These are phyloP conservation scores for Cutaneotrichosporon mucoides DNA, from an alignment of 1,284 basidiomycete genomes.

Conservation along the genomic window DNA sequence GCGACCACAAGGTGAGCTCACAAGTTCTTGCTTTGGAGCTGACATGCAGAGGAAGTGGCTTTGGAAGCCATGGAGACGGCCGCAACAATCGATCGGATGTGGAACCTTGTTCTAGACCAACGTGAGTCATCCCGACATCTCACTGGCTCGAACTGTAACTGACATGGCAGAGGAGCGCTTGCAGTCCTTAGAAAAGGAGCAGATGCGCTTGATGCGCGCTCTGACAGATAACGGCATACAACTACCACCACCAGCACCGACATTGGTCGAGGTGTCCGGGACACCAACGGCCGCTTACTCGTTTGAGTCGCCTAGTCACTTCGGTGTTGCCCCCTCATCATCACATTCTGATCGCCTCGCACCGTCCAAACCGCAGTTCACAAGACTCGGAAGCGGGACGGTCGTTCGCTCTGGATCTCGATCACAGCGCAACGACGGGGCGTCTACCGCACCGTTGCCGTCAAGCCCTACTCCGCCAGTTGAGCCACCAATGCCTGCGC, in stretches of 20 bases:
- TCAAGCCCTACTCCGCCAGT: constrained; percentile 15
- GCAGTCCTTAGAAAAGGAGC: constrained; percentile 33
- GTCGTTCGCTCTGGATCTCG: not conserved
- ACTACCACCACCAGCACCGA: constrained; percentile 21
- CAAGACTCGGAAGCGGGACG: not conserved
- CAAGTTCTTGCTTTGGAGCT: not conserved
- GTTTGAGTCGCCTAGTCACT: constrained; percentile 32
- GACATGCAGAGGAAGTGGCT: constrained; percentile 21
- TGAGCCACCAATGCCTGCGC: constrained; percentile 8
- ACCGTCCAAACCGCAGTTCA: constrained; percentile 1
- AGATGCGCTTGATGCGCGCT: constrained; percentile 24
- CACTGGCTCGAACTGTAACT: constrained; percentile 2
- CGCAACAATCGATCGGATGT: constrained; percentile 62
- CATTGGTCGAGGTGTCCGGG: constrained; percentile 12
- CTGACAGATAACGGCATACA: constrained; percentile 32
- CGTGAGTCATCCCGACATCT: constrained; percentile 50
- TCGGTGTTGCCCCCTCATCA: not conserved
- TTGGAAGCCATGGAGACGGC: constrained; percentile 23
- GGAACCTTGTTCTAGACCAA: constrained; percentile 68
- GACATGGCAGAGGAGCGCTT: constrained; percentile 28
- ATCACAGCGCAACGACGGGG: not conserved
- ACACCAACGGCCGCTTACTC: constrained; percentile 19
- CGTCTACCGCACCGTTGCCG: constrained; percentile 13
- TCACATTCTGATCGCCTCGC: not conserved
- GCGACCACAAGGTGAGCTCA: constrained; percentile 74